These are phyloP conservation scores for Ogataea neopini DNA, from an alignment of 805 yeast genomes.

Conservation along the genomic window DNA sequence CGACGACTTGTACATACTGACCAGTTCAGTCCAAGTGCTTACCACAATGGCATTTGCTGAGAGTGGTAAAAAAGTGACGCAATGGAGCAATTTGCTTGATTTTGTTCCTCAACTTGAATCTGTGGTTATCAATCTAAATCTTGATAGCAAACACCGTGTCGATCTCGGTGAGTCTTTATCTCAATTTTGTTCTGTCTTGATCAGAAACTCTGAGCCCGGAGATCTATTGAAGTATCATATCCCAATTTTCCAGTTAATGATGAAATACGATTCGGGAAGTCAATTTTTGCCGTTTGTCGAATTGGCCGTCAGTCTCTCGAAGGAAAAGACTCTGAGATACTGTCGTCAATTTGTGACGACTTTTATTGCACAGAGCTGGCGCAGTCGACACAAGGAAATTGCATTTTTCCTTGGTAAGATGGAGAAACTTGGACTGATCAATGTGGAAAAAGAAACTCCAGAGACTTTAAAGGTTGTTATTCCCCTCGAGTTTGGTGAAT, in stretches of 20 bases:
- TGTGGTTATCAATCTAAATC: conserved; percentile 1
- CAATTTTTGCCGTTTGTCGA: conserved; percentile 50
- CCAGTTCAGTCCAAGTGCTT: conserved; percentile 42
- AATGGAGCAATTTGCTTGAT: conserved; percentile 44
- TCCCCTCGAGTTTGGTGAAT: conserved; percentile 35
- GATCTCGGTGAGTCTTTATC: conserved; percentile 35
- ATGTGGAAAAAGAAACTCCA: conserved; percentile 6
- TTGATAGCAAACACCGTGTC: conserved; percentile 8
- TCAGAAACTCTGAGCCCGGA: conserved; percentile 52
- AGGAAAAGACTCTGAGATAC: conserved; percentile 47
- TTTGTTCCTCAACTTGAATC: conserved; percentile 17
- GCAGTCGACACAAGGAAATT: conserved; percentile 35
- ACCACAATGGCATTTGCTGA: conserved; percentile 61
- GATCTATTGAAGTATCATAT: conserved; percentile 49
- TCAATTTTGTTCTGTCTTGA: conserved; percentile 48
- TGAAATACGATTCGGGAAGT: conserved; percentile 36
- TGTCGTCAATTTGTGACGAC: conserved; percentile 49
- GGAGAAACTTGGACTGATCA: conserved; percentile 28
- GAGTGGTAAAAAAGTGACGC: conserved; percentile 61
- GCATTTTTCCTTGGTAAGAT: conserved; percentile 45
- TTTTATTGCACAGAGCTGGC: conserved; percentile 47
- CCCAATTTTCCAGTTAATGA: conserved; percentile 42
- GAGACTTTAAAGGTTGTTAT: conserved; percentile 26
- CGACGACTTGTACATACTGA: conserved; percentile 19
- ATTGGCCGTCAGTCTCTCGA: conserved; percentile 42